phyloP scores from a whole-genome alignment of 2,329 filamentous ascomycete genomes.

The Neoscytalidium dimidiatum region DNA sequence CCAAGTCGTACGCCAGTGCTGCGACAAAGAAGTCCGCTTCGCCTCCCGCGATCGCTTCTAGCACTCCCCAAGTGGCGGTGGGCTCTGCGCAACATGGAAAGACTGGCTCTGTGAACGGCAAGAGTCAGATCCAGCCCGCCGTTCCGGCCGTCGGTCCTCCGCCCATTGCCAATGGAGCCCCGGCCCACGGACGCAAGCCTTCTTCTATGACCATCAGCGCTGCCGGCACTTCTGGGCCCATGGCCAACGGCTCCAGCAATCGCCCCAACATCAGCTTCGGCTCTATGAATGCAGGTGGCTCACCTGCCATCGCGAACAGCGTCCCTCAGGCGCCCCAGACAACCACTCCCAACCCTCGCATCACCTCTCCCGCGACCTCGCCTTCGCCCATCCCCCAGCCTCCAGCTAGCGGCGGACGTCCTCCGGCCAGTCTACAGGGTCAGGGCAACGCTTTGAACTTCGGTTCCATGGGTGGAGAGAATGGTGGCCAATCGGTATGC shows the following conservation, averaged over 20 bases:
- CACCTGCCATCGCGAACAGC: constrained; percentile 65
- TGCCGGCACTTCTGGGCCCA: constrained; percentile 73
- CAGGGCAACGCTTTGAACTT: constrained; percentile 74
- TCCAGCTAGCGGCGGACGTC: constrained; percentile 78
- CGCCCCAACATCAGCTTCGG: constrained; percentile 77
- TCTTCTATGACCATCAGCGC: constrained; percentile 92
- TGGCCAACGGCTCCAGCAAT: constrained; percentile 71
- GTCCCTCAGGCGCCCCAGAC: constrained; percentile 68
- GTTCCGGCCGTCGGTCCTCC: constrained; percentile 61
- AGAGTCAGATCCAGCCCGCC: constrained; percentile 69
- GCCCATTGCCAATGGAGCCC: constrained; percentile 63
- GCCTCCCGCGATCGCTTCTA: constrained; percentile 50
- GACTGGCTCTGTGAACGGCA: constrained; percentile 71
- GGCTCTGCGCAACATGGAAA: constrained; percentile 51
- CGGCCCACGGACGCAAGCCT: constrained; percentile 78
- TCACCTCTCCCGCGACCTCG: constrained; percentile 82
- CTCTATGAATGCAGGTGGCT: constrained; percentile 64
- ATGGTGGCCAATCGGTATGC: constrained; percentile 69
- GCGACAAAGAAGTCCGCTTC: constrained; percentile 59
- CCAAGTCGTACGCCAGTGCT: constrained; percentile 63
- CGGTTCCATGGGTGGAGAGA: constrained; percentile 77
- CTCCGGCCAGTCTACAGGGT: constrained; percentile 73
- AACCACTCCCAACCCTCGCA: constrained; percentile 65
- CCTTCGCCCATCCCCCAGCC: constrained; percentile 93
- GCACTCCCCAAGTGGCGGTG: constrained; percentile 55